Conservation (phyloP, 495 filamentous ascomycete species). For the Pyrenula aspistea region DNA sequence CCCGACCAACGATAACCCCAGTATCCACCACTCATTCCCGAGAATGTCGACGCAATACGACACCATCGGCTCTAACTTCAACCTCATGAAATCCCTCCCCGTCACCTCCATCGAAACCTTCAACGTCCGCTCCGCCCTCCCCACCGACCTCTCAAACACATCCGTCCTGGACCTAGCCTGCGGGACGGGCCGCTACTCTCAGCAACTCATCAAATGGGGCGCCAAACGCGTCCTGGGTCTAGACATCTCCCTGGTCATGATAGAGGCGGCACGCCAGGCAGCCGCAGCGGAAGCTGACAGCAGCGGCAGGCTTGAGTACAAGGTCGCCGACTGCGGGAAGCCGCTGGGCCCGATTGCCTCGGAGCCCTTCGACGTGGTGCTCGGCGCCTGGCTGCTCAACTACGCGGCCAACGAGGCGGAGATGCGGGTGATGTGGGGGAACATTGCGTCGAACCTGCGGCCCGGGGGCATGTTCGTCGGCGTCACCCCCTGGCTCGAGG, state of each 20-base stretch:
- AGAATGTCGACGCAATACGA: constrained; percentile 1
- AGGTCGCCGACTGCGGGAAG: constrained; percentile 11
- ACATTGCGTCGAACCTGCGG: constrained; percentile 20
- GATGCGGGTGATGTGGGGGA: constrained; percentile 19
- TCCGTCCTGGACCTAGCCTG: constrained; percentile 21
- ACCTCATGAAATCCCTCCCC: constrained; percentile 1
- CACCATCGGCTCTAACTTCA: neutral
- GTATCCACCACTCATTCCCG: neutral
- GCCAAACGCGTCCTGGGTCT: constrained; percentile 18
- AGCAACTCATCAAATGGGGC: constrained; percentile 11
- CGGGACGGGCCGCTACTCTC: constrained; percentile 14
- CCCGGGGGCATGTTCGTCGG: constrained; percentile 20
- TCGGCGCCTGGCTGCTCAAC: constrained; percentile 26
- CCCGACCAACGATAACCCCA: neutral
- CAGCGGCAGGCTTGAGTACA: constrained; percentile 4
- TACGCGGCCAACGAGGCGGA: constrained; percentile 17
- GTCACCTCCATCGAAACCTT: constrained; percentile 7
- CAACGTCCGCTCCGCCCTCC: constrained; percentile 9
- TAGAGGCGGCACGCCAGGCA: constrained; percentile 10
- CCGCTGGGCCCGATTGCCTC: constrained; percentile 1
- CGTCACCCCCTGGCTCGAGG: constrained; percentile 10
- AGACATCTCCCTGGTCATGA: constrained; percentile 20
- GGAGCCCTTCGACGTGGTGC: constrained; percentile 23
- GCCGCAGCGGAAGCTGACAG: neutral
- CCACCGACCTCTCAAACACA: constrained; percentile 6